Evolutionary conservation across 768 basidiomycete species (phyloP).

Genomic region (Agaricus subrufescens): DNA sequence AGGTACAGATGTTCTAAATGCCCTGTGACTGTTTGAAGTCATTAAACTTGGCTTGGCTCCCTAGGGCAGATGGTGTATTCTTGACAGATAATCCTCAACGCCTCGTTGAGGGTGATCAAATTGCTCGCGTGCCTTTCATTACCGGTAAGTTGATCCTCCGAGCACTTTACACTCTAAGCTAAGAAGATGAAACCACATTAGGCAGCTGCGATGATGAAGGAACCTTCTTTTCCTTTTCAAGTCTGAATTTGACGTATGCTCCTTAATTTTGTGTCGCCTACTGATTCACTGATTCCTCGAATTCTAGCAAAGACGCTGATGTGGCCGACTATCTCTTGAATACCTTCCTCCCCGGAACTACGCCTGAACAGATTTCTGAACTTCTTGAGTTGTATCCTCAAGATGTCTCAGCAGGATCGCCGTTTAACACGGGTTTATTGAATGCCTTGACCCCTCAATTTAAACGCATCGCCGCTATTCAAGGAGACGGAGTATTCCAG

Average conservation of each 20-base stretch:
- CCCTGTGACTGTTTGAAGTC: constrained; percentile 23
- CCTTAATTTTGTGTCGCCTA: background rate
- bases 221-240: constrained; percentile 39
- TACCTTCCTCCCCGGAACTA: constrained; percentile 19
- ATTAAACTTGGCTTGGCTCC: constrained; percentile 39
- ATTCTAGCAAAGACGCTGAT: constrained; percentile 8
- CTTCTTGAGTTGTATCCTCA: constrained; percentile 26
- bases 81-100: constrained; percentile 36
- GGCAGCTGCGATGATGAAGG: constrained; percentile 55
- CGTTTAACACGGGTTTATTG: constrained; percentile 37
- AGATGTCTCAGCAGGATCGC: constrained; percentile 39
- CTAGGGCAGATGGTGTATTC: constrained; percentile 48
- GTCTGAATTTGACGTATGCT: constrained; percentile 36
- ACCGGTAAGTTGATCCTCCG: constrained; percentile 12
- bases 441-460: constrained; percentile 42
- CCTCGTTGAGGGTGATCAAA: constrained; percentile 35
- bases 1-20: background rate
- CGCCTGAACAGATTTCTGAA: constrained; percentile 13
- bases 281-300: background rate
- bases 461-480: constrained; percentile 46
- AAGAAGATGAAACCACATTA: background rate
- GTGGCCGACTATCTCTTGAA: constrained; percentile 22
- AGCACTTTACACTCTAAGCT: background rate
- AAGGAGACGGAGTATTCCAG: constrained; percentile 47
- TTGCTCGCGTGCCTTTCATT: constrained; percentile 46